phyloP scores from a whole-genome alignment of 2,329 filamentous ascomycete genomes.

The Penicillium corylophilum region DNA sequence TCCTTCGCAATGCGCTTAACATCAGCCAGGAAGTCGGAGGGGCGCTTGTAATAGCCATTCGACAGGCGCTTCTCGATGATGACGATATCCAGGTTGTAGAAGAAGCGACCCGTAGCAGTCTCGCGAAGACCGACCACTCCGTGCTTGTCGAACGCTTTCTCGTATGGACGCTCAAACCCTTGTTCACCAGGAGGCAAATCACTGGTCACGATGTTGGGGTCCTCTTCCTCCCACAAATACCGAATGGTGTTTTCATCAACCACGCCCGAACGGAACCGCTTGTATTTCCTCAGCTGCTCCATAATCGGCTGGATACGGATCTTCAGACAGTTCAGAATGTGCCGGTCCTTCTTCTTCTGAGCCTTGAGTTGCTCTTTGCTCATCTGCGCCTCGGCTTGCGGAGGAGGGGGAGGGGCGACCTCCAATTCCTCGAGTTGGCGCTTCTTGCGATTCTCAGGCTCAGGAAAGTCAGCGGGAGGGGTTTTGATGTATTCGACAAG shows the following conservation, averaged over 20 bases:
- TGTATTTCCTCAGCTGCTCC: slow-evolving; percentile 95
- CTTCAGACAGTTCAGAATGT: slow-evolving; percentile 83
- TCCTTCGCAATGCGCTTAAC: slow-evolving; percentile 83
- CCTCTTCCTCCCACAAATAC: slow-evolving; percentile 80
- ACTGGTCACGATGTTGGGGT: slow-evolving; percentile 64
- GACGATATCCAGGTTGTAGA: slow-evolving; percentile 89
- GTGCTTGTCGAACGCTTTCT: slow-evolving; percentile 75
- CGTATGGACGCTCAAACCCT: slow-evolving; percentile 69
- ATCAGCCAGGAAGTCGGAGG: slow-evolving; percentile 84
- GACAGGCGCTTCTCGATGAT: slow-evolving; percentile 95
- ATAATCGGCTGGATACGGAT: slow-evolving; percentile 89
- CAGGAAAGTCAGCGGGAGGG: slow-evolving; percentile 80
- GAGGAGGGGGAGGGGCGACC: slow-evolving; percentile 70
- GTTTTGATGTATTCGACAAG: slow-evolving; percentile 76
- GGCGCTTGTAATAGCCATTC: slow-evolving; percentile 92
- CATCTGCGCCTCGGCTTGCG: slow-evolving; percentile 58
- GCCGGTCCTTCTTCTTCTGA: slow-evolving; percentile 77
- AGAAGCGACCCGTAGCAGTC: slow-evolving; percentile 75
- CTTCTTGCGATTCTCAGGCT: slow-evolving; percentile 82
- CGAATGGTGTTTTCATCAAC: slow-evolving; percentile 72
- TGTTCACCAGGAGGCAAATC: slow-evolving; percentile 59
- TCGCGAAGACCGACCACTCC: slow-evolving; percentile 76
- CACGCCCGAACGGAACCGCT: slow-evolving; percentile 78
- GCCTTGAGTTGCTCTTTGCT: slow-evolving; percentile 78
- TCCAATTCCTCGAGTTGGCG: slow-evolving; percentile 75